Evolutionary conservation across 257 asterid genomes (phyloP).

Genomic region (Lycium barbarum): DNA sequence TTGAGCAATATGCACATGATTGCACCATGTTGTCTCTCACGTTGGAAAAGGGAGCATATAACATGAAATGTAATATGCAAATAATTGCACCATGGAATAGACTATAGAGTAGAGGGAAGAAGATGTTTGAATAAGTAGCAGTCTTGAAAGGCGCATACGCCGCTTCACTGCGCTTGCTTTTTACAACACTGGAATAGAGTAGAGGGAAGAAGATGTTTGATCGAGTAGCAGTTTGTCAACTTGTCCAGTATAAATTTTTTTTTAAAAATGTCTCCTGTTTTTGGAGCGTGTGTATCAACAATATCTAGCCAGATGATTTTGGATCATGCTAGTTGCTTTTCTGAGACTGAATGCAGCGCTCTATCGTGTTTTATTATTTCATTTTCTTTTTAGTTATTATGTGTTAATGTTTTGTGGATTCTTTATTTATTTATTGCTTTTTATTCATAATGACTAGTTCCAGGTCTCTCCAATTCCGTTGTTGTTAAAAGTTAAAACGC

Average conservation of each 20-base stretch:
- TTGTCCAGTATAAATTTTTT: neutral
- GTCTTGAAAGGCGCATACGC: no score
- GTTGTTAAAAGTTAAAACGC: neutral
- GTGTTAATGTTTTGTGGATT: no score
- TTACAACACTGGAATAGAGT: neutral
- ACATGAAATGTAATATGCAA: neutral
- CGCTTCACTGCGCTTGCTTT: no score
- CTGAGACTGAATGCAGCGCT: neutral
- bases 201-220: conserved; percentile 9
- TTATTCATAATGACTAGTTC: conserved; percentile 10
- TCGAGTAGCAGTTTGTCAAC: neutral
- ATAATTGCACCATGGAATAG: neutral
- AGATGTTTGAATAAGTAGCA: no score
- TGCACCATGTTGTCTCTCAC: neutral
- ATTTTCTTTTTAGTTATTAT: neutral
- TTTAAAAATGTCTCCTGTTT: neutral
- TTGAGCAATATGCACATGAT: neutral
- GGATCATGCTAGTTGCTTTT: conserved; percentile 14
- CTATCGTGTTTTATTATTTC: neutral
- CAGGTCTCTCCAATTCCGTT: neutral
- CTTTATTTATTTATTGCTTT: neutral
- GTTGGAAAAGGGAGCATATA: neutral
- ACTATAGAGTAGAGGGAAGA: neutral
- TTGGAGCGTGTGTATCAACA: neutral
- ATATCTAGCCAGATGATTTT: neutral